Evolutionary conservation across 495 filamentous ascomycete genomes (phyloP).

Genomic region (Lophium mytilinum): DNA sequence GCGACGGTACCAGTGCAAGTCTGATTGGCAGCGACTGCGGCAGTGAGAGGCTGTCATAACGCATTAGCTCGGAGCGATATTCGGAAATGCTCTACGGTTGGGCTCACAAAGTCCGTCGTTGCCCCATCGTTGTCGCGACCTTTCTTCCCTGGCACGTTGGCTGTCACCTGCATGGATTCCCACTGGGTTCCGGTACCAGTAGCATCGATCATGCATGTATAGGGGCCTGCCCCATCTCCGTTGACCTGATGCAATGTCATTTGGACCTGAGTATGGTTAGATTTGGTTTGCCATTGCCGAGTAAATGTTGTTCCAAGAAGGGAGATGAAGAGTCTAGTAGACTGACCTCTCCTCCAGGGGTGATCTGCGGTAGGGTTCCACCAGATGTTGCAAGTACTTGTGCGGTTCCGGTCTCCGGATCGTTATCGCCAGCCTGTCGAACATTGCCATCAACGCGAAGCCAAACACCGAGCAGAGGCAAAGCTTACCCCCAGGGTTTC

Average conservation of each 20-base stretch:
- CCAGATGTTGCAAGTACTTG: conserved; percentile 35
- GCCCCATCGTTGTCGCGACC: conserved; percentile 14
- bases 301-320: too few species aligned
- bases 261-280: conserved; percentile 19
- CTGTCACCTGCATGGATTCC: conserved; percentile 19
- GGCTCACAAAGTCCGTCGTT: conserved; percentile 12
- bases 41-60: conserved; percentile 25
- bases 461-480: conserved; percentile 5
- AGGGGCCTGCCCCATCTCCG: conserved; percentile 48
- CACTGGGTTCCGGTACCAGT: conserved; percentile 37
- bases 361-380: conserved; percentile 44
- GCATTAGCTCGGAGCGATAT: not conserved
- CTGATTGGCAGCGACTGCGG: conserved; percentile 41
- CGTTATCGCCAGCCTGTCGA: conserved; percentile 37
- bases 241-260: conserved; percentile 53
- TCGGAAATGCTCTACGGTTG: not conserved
- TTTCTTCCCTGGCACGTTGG: conserved; percentile 23
- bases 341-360: conserved; percentile 31
- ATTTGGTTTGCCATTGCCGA: too few species aligned
- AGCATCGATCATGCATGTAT: conserved; percentile 45
- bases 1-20: conserved; percentile 46
- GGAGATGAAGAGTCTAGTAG: too few species aligned
- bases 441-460: not conserved
- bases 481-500: conserved; percentile 23
- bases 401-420: conserved; percentile 41